Evolutionary conservation across 2,329 filamentous ascomycete species (phyloP).

Genomic region (Allantophomopsis lycopodina): DNA sequence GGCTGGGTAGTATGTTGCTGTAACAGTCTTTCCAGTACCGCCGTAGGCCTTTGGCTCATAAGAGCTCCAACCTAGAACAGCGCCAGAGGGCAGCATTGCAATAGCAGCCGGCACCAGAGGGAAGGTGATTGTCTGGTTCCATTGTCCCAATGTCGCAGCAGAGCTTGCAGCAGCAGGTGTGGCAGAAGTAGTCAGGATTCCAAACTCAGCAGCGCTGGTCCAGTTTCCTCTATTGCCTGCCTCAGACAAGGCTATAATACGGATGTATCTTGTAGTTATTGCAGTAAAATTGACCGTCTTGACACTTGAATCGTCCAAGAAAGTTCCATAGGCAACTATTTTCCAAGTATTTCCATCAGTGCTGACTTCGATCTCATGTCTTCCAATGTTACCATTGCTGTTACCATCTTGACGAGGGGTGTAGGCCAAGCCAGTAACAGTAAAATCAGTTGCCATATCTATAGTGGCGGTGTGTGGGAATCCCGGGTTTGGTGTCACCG

Average conservation of each 20-base stretch:
- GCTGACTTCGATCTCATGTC: conserved; percentile 19
- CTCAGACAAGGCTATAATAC: conserved; percentile 6
- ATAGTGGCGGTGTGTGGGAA: conserved; percentile 19
- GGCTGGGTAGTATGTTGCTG: conserved; percentile 17
- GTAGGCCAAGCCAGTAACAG: conserved; percentile 18
- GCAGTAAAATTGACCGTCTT: conserved; percentile 4
- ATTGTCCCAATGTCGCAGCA: neutral
- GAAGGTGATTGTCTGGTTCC: conserved; percentile 1
- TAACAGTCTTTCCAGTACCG: conserved; percentile 14
- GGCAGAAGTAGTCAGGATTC: neutral
- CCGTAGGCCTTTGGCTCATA: neutral
- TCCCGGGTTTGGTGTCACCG: conserved; percentile 7
- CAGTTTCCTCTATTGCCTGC: conserved; percentile 8
- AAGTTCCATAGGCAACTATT: conserved; percentile 14
- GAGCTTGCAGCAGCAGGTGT: neutral
- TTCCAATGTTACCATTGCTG: conserved; percentile 21
- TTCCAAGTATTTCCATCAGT: conserved; percentile 16
- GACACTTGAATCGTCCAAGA: conserved; percentile 3
- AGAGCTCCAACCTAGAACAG: neutral
- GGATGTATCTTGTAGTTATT: conserved; percentile 4
- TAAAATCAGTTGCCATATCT: conserved; percentile 17
- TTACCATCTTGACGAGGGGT: conserved; percentile 18
- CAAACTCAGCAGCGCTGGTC: conserved; percentile 6
- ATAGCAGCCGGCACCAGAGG: conserved; percentile 2
- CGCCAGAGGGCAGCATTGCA: neutral